These are phyloP conservation scores for Ophiocordyceps camponoti-rufipedis DNA, from an alignment of 2,329 filamentous ascomycete species.

Conservation along the genomic window DNA sequence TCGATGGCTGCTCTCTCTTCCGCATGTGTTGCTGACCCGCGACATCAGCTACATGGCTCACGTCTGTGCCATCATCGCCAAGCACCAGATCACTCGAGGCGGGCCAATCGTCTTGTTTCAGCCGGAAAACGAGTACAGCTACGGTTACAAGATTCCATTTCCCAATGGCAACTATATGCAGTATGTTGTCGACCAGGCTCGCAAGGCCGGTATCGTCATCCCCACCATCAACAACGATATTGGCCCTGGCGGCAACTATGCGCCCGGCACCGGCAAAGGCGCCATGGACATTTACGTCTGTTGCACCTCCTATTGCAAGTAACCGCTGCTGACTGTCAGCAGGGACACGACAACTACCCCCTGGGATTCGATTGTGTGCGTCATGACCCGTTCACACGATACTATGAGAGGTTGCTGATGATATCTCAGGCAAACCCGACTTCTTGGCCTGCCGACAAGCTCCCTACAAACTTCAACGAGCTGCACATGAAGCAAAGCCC, in stretches of 20 bases:
- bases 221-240: constrained; percentile 64
- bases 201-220: constrained; percentile 50
- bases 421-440: constrained; percentile 17
- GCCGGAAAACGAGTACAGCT: constrained; percentile 65
- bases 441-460: constrained; percentile 43
- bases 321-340: neutral
- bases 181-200: constrained; percentile 50
- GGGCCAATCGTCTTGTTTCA: constrained; percentile 66
- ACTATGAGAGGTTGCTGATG: neutral
- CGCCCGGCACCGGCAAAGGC: constrained; percentile 38
- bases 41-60: constrained; percentile 35
- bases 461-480: constrained; percentile 25
- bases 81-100: constrained; percentile 65
- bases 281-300: constrained; percentile 38
- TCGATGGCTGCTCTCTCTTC: no score
- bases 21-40: neutral
- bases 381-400: neutral
- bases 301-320: neutral
- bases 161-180: constrained; percentile 52
- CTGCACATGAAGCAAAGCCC: constrained; percentile 34
- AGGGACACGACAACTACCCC: constrained; percentile 20
- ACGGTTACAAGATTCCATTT: constrained; percentile 30
- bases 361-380: constrained; percentile 24
- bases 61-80: constrained; percentile 48
- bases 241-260: constrained; percentile 37